A percentile compares a stretch with the other conserved stretches of the same genome.
These are phyloP conservation scores for Suillus subaureus DNA, from an alignment of 768 basidiomycete genomes.

Conservation along the genomic window DNA sequence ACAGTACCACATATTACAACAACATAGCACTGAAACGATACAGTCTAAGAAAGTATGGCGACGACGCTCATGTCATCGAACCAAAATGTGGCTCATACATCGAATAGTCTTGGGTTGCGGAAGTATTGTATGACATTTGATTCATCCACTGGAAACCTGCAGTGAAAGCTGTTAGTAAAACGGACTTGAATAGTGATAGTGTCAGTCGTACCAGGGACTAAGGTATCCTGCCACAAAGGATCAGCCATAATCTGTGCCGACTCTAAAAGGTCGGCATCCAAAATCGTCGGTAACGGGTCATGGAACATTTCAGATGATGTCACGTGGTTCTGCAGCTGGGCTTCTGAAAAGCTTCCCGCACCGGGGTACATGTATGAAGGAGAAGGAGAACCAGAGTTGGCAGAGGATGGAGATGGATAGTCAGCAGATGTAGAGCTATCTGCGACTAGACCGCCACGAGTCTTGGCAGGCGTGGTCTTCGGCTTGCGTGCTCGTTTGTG, in stretches of 20 bases:
- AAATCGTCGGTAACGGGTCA: slow-evolving; percentile 46
- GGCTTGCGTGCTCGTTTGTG: background rate
- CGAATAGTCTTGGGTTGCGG: slow-evolving; percentile 27
- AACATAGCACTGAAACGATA: slow-evolving; percentile 9
- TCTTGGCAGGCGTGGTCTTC: background rate
- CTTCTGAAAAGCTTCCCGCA: background rate
- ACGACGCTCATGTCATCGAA: slow-evolving; percentile 12
- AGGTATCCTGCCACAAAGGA: slow-evolving; percentile 57
- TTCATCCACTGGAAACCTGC: slow-evolving; percentile 40
- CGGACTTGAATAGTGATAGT: background rate
- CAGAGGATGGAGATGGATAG: slow-evolving; percentile 42
- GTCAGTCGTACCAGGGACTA: slow-evolving; percentile 51
- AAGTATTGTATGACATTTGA: slow-evolving; percentile 23
- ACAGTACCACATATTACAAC: background rate
- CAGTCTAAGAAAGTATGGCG: background rate
- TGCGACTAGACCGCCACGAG: background rate
- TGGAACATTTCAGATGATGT: slow-evolving; percentile 45
- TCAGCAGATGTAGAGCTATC: slow-evolving; percentile 25
- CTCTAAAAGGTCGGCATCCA: slow-evolving; percentile 61
- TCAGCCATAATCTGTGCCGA: slow-evolving; percentile 62
- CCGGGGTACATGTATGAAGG: background rate
- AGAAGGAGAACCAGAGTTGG: slow-evolving; percentile 20
- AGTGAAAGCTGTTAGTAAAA: background rate
- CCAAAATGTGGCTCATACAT: slow-evolving; percentile 26
- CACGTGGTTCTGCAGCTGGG: background rate